These are phyloP conservation scores for Galium porrigens DNA, from an alignment of 305 asterid genomes.

Conservation along the genomic window DNA sequence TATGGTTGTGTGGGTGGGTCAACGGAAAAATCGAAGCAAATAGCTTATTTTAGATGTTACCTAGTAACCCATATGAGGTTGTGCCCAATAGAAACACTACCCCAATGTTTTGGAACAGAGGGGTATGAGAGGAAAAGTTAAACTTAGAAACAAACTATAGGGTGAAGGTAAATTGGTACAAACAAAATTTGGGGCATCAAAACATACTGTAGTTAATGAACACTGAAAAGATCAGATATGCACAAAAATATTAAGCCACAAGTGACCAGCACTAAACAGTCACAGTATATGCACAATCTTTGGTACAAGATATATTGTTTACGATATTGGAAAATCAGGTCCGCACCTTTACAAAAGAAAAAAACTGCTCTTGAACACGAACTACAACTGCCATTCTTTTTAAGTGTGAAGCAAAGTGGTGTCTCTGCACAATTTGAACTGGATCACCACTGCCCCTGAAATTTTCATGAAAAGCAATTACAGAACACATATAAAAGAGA, in stretches of 20 bases:
- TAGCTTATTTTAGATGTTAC: not conserved
- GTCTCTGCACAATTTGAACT: conserved; percentile 95
- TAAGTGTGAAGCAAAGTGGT: conserved; percentile 88
- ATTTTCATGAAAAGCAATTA: conserved; percentile 13
- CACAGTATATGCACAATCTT: not conserved
- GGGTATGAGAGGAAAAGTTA: no score
- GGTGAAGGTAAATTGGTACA: not conserved
- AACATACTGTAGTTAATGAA: not conserved
- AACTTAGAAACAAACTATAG: no score
- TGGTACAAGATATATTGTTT: not conserved
- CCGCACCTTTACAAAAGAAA: conserved; percentile 78
- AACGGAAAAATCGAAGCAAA: no score
- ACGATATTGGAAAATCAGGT: not conserved
- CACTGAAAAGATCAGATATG: not conserved
- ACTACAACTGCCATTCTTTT: conserved; percentile 97
- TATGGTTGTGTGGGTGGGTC: no score
- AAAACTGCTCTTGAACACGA: conserved; percentile 78
- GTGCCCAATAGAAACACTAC: not conserved
- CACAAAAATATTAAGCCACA: not conserved
- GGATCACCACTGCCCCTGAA: conserved; percentile 71
- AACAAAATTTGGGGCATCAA: not conserved
- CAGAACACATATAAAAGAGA: conserved; percentile 1
- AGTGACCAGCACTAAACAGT: not conserved
- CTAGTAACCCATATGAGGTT: not conserved
- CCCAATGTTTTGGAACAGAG: no score